Evolutionary conservation across 495 filamentous ascomycete species (phyloP).

Genomic region (Talaromyces trachyspermus): DNA sequence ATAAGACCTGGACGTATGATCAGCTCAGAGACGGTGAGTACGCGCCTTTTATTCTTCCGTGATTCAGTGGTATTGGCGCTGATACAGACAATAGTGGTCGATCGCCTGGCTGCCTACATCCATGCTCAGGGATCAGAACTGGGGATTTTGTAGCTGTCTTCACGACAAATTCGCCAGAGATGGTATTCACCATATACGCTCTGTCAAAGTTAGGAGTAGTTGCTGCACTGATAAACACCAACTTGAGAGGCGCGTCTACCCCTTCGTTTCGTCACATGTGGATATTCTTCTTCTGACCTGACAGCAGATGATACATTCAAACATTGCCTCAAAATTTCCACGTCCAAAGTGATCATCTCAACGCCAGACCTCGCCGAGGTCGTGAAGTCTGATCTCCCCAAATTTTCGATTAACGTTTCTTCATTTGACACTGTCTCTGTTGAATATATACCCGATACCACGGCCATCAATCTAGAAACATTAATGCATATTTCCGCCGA

Average conservation of each 20-base stretch:
- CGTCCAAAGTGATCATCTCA: slow-evolving; percentile 56
- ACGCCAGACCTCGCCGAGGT: slow-evolving; percentile 39
- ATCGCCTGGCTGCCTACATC: slow-evolving; percentile 38
- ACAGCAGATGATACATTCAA: slow-evolving; percentile 53
- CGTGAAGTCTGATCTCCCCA: slow-evolving; percentile 30
- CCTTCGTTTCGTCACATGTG: not conserved
- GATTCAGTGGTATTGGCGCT: no score
- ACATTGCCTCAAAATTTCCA: slow-evolving; percentile 73
- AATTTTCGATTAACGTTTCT: slow-evolving; percentile 31
- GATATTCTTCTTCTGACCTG: slow-evolving; percentile 5
- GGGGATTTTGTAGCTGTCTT: slow-evolving; percentile 42
- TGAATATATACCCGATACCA: slow-evolving; percentile 16
- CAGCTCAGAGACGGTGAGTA: slow-evolving; percentile 42
- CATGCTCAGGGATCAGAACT: slow-evolving; percentile 26
- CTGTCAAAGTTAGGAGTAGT: slow-evolving; percentile 78
- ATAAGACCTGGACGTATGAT: slow-evolving; percentile 41
- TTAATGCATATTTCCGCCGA: not conserved
- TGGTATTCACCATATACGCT: slow-evolving; percentile 72
- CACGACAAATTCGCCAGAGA: slow-evolving; percentile 67
- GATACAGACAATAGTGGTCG: slow-evolving; percentile 29
- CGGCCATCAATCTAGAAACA: not conserved
- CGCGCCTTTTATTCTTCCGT: no score
- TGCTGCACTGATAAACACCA: slow-evolving; percentile 90
- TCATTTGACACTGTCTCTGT: slow-evolving; percentile 47
- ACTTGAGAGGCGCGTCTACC: slow-evolving; percentile 53